Base-by-base conservation (phyloP, 2,329 filamentous ascomycete genomes). In the Drechmeria coniospora region DNA sequence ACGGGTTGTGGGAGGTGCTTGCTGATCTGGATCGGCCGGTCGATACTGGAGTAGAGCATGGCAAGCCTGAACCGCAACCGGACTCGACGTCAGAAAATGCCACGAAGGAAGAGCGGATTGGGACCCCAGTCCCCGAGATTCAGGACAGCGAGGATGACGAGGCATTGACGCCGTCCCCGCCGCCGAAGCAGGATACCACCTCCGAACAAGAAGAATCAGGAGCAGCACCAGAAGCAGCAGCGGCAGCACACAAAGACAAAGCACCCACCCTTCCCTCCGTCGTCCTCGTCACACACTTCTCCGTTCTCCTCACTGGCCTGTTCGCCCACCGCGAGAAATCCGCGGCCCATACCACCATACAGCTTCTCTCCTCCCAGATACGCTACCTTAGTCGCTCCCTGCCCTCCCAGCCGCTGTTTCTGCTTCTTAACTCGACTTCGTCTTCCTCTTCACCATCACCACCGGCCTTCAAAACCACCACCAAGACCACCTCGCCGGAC, bases 1-100 rank as follows among this genome's bases (percentile, higher is more conserved):
- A 71, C 25, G 71, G 71, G 0, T 38, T 75, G 12, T 62, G 56
- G 56, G 67, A 74, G 42, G 67, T 67, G 1, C 38, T 75, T 19
- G 47, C 43, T 2, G 71, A 75, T 37, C 37, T 71, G 20, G 55
- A 60, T 15, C 34, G 33, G 21, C 44, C 36, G 2, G 50, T 1
- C 8, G 17, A 13, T 6, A 26, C 18, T n/a, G n/a, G n/a, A n/a
- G n/a, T n/a, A n/a, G n/a, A n/a, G n/a, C n/a, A n/a, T n/a, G n/a
- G n/a, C n/a, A n/a, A n/a, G n/a, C n/a, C n/a, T n/a, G n/a, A n/a
- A n/a, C n/a, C n/a, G n/a, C n/a, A n/a, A n/a, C n/a, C n/a, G 20
- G 10, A 11, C 5, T 6, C 20, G 20, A 21, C 6, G 10, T 5
- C 5, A 21, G 20, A 6, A 21, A 4, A 25, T 10, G n/a, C n/a